Base-by-base conservation (phyloP, 352 stramenopile genomes). In the Elongisporangium anandrum region DNA sequence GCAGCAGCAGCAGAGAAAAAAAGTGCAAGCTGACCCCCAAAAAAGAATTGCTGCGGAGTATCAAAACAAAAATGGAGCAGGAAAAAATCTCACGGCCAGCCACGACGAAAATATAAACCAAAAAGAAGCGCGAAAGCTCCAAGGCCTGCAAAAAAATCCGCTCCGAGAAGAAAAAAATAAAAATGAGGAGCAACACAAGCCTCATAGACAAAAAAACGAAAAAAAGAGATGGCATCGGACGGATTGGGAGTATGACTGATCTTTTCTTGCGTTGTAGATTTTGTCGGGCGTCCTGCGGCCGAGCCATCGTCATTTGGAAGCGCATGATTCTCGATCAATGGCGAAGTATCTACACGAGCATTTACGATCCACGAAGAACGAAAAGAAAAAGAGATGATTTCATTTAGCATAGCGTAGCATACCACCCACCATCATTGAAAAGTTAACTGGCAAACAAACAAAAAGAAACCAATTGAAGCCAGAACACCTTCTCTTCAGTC, bases 381-480 rank as follows among this genome's bases (percentile, higher is more conserved):
- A 45, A 45, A 45, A 45, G 34, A 45, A 45, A 45, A 45, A 39
- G 10, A 17, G 10, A 9, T 13, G 4, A 45, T 45, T 45, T 45
- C 34, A 54, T n/a, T n/a, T 23, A n/a, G 20, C 4, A 54, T 6
- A 8, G 20, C 9, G 50, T n/a, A 16, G 20, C 15, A n/a, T 38
- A 23, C 53, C 53, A 39, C 24, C 53, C 53, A 39, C 24, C 13
- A 8, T 38, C 39, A 57, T 45, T 17, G 56, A 59, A 65, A 56
- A 65, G 59, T 65, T 65, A 61, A 61, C 58, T 52, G n/a, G 70
- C 70, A 71, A 85, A 83, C 20, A 85, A 66, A 67, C 86, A 84
- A 56, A 87, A 87, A 9, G 79, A 85, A 50, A 81, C 69, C 41
- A 88, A 52, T 52, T 80, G 75, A 21, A 85, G 56, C 79, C 79